Evolutionary conservation across 2,329 filamentous ascomycete species (phyloP), one percentile per base, ranked within the genome.

Genomic region (Colletotrichum australisinense): DNA sequence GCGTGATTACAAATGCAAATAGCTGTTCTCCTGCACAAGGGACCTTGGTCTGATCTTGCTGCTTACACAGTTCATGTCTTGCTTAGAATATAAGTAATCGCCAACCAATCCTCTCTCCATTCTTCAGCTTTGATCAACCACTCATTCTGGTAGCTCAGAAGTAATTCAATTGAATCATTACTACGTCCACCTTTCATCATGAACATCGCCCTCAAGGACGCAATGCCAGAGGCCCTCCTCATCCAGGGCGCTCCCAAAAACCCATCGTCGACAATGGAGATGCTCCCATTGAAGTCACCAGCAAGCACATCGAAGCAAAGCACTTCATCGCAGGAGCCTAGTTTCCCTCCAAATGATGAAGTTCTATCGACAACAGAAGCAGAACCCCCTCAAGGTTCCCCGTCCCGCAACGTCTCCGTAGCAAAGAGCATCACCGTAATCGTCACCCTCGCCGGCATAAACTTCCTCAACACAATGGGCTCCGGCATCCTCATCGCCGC

Each of bases 401-500:
- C 72, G 2, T 24, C 62, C 30, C 63, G 66, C 26, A 66, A 71
- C 16, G 63, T 81, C 16, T 80, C 80, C 35, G 78, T 76, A 24
- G 68, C 74, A 24, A 76, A 78, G 28, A 79, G 72, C 24, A 59
- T 80, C 4, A 75, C 76, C 22, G 78, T 82, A 60, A 82, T 83
- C 64, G 62, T 77, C 12, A 82, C 80, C 1, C 78, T 83, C 6
- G 78, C 81, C 0, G 79, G 81, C 30, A 77, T 83, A 62, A 82
- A 73, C 74, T 81, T 82, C 62, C 79, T 83, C 30, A 82, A 81
- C 72, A 81, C 80, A 2, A 81, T 83, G 79, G 80, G 80, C 9
- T 83, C 81, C 16, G 81, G 81, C 26, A 81, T 83, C 60, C 79
- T 83, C 58, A 82, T 82, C 58, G 83, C 82, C 6, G 79, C 79